Conservation (phyloP, 106 monocot species). For the Amphibolis antarctica region DNA sequence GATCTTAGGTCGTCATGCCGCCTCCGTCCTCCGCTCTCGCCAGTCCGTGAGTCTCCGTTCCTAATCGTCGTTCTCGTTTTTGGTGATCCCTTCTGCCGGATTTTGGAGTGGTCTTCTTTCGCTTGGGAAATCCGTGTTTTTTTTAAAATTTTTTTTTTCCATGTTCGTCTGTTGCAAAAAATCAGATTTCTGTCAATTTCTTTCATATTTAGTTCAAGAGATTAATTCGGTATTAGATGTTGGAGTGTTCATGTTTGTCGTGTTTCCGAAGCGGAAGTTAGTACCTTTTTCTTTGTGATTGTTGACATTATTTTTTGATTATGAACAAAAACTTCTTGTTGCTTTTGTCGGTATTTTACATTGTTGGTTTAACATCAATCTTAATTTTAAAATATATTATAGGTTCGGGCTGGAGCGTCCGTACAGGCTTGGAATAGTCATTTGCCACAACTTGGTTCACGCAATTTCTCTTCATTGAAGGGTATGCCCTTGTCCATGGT, state of each 20-base stretch:
- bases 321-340: background rate
- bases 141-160: too few relatives aligned
- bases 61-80: background rate
- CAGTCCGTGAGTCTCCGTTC: slow-evolving; percentile 3
- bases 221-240: too few relatives aligned
- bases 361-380: background rate
- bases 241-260: too few relatives aligned
- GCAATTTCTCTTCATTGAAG: slow-evolving; percentile 4
- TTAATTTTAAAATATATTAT: background rate
- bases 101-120: background rate
- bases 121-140: background rate
- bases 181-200: too few relatives aligned
- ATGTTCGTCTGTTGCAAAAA: too few relatives aligned
- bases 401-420: slow-evolving; percentile 7
- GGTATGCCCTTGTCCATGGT: slow-evolving; percentile 5
- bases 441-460: slow-evolving; percentile 6
- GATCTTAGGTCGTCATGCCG: slow-evolving; percentile 8
- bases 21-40: slow-evolving; percentile 7
- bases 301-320: background rate
- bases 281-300: background rate
- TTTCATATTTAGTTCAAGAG: too few relatives aligned
- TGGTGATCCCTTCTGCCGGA: background rate
- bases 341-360: background rate
- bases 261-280: background rate
- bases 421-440: slow-evolving; percentile 2